Evolutionary conservation across 306 rosid species (phyloP), one percentile per base, ranked within the genome.

Genomic region (Trichosanthes truncata): DNA sequence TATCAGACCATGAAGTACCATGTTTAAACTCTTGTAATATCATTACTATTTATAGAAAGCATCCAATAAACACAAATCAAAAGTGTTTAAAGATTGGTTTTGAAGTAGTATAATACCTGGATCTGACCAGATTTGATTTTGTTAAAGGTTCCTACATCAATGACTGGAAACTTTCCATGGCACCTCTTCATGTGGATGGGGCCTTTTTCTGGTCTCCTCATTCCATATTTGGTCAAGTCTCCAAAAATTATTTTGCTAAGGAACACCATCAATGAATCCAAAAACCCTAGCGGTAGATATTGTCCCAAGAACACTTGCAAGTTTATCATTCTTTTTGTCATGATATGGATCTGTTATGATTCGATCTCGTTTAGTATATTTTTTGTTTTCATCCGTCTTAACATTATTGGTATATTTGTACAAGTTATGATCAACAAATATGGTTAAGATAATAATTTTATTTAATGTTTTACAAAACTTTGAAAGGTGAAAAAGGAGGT

Each of bases 131-230:
- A 86, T 48, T 86, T 91, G 65, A 93, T 91, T 79, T 86, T 89
- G 0, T 79, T 0, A 36, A 2, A 83, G 49, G 96, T 78, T 35
- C 97, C 94, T 0, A 80, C 85, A 35, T 91, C 91, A 75, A 89
- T 38, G 0, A 86, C 23, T 0, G 96, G 96, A 75, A 86, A 93
- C 74, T 87, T 89, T 1, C 97, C 96, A 43, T 86, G 83, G 25
- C 80, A 86, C 40, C 9, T 21, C 85, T 86, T 91, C 93, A 86
- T 88, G 3, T 29, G 79, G 76, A 91, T 89, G 14, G 97, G 94
- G 20, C 97, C 97, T 80, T 91, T 91, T 0, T 26, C 59, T 1
- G 96, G 94, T 75, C 94, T 88, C 0, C 6, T 48, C 1, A 93
- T 66, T 18, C 96, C 96, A 9, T 76, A 91, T 21, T 84, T 82